These are phyloP conservation scores for Hypericum androsaemum DNA, from an alignment of 345 rosid species.

Conservation along the genomic window DNA sequence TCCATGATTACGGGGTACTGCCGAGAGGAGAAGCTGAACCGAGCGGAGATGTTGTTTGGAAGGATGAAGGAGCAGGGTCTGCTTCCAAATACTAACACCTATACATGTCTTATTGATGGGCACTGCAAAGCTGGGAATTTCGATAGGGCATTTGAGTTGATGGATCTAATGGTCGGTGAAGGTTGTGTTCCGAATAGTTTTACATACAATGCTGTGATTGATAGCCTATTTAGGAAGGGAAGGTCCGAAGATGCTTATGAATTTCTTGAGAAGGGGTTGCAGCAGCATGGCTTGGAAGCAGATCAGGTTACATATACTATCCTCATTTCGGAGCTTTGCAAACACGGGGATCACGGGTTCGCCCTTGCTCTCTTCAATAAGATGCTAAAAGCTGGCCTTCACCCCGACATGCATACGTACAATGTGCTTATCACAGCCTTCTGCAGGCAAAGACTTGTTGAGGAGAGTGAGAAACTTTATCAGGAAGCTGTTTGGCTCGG, in stretches of 20 bases:
- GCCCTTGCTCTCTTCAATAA: constrained; percentile 51
- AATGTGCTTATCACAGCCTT: constrained; percentile 58
- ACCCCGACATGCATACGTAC: constrained; percentile 55
- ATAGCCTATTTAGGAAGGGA: constrained; percentile 59
- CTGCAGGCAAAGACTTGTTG: constrained; percentile 56
- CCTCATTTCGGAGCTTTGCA: constrained; percentile 67
- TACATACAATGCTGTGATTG: constrained; percentile 48
- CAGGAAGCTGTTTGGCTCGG: constrained; percentile 37
- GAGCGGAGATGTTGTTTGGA: constrained; percentile 72
- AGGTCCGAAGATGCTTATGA: constrained; percentile 53
- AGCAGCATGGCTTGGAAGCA: constrained; percentile 37
- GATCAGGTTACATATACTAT: constrained; percentile 78
- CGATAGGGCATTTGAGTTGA: constrained; percentile 57
- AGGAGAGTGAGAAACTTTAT: constrained; percentile 59
- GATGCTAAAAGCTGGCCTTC: constrained; percentile 54
- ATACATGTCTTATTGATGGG: constrained; percentile 61
- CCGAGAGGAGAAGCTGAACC: constrained; percentile 65
- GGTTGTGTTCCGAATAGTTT: constrained; percentile 56
- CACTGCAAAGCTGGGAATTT: constrained; percentile 66
- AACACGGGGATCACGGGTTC: constrained; percentile 30
- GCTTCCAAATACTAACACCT: constrained; percentile 58
- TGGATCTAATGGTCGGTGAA: constrained; percentile 54
- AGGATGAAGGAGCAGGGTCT: constrained; percentile 85
- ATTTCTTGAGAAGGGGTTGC: constrained; percentile 40
- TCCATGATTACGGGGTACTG: constrained; percentile 81